These are phyloP conservation scores for Dictyophora rubrovolvata DNA, from an alignment of 768 basidiomycete species.

Conservation along the genomic window DNA sequence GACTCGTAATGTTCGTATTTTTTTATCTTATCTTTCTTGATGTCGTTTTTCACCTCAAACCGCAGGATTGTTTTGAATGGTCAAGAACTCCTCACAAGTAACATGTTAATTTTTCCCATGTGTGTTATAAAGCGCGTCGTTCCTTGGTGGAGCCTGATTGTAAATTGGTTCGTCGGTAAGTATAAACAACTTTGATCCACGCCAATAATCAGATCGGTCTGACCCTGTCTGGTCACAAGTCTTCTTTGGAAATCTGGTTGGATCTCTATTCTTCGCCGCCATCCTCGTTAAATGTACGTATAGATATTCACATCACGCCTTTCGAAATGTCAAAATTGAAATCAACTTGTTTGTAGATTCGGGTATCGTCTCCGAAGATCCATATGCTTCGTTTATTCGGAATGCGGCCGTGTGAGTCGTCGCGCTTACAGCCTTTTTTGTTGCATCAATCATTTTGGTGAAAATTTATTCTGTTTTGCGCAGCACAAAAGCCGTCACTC, in stretches of 20 bases:
- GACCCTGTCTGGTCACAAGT: constrained; percentile 27
- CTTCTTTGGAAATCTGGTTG: constrained; percentile 57
- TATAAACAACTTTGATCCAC: too few species aligned
- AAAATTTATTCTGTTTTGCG: not conserved
- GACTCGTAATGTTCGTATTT: constrained; percentile 57
- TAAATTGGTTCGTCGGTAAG: constrained; percentile 62
- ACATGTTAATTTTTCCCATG: constrained; percentile 73
- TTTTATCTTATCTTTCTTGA: not conserved
- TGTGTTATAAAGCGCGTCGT: constrained; percentile 48
- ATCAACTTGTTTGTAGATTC: constrained; percentile 31
- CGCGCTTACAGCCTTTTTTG: not conserved
- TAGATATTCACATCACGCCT: not conserved
- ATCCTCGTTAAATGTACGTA: constrained; percentile 54
- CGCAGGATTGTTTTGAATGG: constrained; percentile 64
- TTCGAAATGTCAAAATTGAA: not conserved
- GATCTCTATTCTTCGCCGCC: constrained; percentile 61
- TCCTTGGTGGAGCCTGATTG: constrained; percentile 59
- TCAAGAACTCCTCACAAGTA: constrained; percentile 62
- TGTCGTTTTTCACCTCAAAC: not conserved
- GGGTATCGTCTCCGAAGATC: constrained; percentile 47
- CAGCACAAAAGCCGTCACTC: constrained; percentile 54
- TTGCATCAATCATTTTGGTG: not conserved
- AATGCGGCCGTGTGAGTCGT: constrained; percentile 51
- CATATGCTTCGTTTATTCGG: constrained; percentile 45
- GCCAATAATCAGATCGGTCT: not conserved